These are phyloP conservation scores for Hevea brasiliensis DNA, from an alignment of 345 rosid genomes.

Conservation along the genomic window DNA sequence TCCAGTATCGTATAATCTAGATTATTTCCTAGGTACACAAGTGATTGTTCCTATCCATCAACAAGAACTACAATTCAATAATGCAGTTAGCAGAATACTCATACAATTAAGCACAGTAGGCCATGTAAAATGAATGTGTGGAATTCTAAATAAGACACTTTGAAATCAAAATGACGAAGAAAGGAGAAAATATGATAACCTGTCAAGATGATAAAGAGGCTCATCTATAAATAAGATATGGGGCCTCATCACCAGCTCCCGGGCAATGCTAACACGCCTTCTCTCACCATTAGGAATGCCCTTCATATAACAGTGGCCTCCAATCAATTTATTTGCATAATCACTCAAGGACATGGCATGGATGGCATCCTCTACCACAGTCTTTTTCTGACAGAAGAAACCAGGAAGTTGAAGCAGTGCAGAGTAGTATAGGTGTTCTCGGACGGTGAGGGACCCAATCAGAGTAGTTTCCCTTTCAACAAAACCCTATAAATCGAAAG, in stretches of 20 bases:
- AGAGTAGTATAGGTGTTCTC: conserved; percentile 86
- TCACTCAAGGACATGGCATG: conserved; percentile 92
- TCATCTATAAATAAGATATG: conserved; percentile 88
- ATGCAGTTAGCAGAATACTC: not conserved
- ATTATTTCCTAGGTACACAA: not conserved
- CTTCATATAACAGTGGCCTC: conserved; percentile 96
- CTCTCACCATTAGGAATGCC: conserved; percentile 92
- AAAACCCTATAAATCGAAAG: conserved; percentile 60
- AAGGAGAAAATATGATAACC: conserved; percentile 35
- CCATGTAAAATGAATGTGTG: not conserved
- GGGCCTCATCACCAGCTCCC: conserved; percentile 97
- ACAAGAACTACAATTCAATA: not conserved
- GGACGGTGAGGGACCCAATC: conserved; percentile 89
- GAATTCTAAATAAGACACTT: not conserved
- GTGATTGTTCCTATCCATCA: not conserved
- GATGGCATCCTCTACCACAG: conserved; percentile 96
- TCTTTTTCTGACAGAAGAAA: conserved; percentile 83
- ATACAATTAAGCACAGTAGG: not conserved
- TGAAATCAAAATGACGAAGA: not conserved
- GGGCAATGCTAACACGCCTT: conserved; percentile 93
- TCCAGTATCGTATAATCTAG: not conserved
- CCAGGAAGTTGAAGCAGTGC: conserved; percentile 98
- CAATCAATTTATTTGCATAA: conserved; percentile 90
- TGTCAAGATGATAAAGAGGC: conserved; percentile 98
- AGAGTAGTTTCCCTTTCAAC: conserved; percentile 82